These are phyloP conservation scores for Leishmania tarentolae DNA, from an alignment of 208 protist species.

Conservation along the genomic window DNA sequence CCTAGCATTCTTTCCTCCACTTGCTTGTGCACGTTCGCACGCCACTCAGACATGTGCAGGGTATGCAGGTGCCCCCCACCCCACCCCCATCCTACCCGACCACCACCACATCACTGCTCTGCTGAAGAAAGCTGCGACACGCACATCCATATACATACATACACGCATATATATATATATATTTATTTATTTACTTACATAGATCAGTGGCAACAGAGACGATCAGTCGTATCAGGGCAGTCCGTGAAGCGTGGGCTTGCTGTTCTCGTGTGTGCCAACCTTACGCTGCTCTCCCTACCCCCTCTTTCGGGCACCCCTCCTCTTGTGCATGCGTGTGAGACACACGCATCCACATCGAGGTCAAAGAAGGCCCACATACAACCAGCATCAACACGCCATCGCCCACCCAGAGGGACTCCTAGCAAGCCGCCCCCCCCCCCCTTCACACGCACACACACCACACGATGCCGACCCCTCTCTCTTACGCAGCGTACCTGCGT, in stretches of 20 bases:
- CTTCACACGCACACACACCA: background rate
- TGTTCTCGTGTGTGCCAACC: background rate
- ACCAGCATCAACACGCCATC: background rate
- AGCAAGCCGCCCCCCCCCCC: background rate
- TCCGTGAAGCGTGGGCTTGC: background rate
- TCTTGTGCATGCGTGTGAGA: background rate
- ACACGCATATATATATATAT: background rate
- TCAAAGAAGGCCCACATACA: background rate
- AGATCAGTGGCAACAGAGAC: background rate
- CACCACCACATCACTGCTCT: too few species aligned
- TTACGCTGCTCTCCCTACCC: background rate
- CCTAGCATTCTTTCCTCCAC: too few species aligned
- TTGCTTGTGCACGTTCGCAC: too few species aligned
- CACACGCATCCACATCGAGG: background rate
- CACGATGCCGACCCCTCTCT: background rate
- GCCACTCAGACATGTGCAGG: too few species aligned
- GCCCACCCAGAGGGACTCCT: background rate
- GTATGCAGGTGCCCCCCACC: too few species aligned
- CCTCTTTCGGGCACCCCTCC: background rate
- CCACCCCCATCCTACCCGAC: too few species aligned
- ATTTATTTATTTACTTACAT: background rate
- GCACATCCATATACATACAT: background rate
- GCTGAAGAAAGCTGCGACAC: background rate
- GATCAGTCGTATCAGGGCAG: background rate
- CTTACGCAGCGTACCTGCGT: slow-evolving; percentile 32